Conservation (phyloP, 805 yeast genomes). For the Diddensiella transvaalensis region DNA sequence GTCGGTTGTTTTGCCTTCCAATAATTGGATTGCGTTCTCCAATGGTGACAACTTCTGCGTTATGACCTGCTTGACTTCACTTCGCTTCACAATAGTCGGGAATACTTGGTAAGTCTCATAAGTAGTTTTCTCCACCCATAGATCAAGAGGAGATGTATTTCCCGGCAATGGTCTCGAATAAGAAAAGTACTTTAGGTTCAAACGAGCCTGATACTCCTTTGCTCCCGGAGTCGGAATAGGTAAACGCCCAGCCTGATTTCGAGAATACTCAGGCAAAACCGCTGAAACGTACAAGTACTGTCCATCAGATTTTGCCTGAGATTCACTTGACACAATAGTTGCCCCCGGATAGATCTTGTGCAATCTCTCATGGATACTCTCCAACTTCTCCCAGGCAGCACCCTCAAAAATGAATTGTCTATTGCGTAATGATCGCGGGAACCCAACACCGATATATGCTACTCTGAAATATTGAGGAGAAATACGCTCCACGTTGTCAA, state of each 20-base stretch:
- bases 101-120: conserved; percentile 71
- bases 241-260: conserved; percentile 29
- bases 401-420: conserved; percentile 83
- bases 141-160: conserved; percentile 61
- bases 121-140: conserved; percentile 87
- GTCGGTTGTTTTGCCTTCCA: conserved; percentile 67
- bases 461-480: conserved; percentile 78
- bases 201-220: conserved; percentile 69
- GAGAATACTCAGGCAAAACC: conserved; percentile 59
- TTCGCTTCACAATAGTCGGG: conserved; percentile 85
- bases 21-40: conserved; percentile 70
- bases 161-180: conserved; percentile 71
- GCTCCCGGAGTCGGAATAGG: conserved; percentile 43
- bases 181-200: conserved; percentile 66
- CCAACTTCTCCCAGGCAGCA: conserved; percentile 79
- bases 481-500: conserved; percentile 66
- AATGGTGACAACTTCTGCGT: conserved; percentile 70
- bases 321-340: conserved; percentile 55
- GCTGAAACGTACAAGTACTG: conserved; percentile 67
- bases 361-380: conserved; percentile 74
- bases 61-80: conserved; percentile 54
- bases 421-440: conserved; percentile 72
- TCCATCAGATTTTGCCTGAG: conserved; percentile 64
- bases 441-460: conserved; percentile 77
- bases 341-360: conserved; percentile 79